phyloP scores from a whole-genome alignment of 148 eudicot genomes.

The Rhododendron henanense region DNA sequence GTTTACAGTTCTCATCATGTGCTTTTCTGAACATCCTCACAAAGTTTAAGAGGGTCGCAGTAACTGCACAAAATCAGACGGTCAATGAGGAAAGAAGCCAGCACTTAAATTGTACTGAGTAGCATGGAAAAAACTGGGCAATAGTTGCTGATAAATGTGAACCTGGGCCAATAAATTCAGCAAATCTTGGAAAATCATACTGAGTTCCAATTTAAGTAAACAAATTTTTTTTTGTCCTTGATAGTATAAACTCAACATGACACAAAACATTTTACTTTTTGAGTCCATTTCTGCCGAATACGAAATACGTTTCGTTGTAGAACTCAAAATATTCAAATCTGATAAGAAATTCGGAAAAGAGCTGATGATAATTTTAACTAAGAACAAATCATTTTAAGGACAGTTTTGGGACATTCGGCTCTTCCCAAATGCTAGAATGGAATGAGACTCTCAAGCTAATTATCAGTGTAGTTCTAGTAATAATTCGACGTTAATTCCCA shows the following conservation, averaged over 20 bases:
- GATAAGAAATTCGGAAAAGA: background rate
- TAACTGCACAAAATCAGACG: slow-evolving; percentile 50
- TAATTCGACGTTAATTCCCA: background rate
- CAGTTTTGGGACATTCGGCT: background rate
- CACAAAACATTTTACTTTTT: background rate
- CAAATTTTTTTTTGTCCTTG: background rate
- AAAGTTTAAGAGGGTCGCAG: slow-evolving; percentile 76
- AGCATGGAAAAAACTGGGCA: background rate
- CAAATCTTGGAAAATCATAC: background rate
- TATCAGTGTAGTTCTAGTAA: background rate
- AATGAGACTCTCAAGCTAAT: background rate
- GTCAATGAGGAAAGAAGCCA: slow-evolving; percentile 3
- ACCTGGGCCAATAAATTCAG: background rate
- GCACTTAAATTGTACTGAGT: background rate
- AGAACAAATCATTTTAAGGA: background rate
- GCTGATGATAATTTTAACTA: background rate
- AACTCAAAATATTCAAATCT: background rate
- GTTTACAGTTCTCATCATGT: slow-evolving; percentile 85
- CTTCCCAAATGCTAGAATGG: background rate
- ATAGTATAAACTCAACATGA: background rate
- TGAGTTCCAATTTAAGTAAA: background rate
- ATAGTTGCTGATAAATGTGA: background rate
- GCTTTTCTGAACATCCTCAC: slow-evolving; percentile 75
- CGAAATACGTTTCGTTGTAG: background rate
- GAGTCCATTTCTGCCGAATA: background rate